A percentile compares a stretch with the other conserved stretches of the same genome.
Conservation (phyloP, 495 filamentous ascomycete species). For the Neurospora sp. region DNA sequence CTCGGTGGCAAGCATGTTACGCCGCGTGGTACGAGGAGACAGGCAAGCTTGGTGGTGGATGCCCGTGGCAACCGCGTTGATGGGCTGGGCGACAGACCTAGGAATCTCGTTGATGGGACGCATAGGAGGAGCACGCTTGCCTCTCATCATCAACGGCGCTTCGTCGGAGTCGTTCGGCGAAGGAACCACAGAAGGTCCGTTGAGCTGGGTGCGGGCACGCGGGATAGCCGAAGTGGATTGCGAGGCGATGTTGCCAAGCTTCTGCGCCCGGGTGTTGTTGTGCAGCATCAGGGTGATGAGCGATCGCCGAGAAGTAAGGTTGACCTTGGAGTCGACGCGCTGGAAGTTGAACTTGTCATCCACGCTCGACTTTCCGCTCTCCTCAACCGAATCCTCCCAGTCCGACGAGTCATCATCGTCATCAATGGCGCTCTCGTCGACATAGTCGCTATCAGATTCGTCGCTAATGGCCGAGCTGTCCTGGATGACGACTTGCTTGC, state of each 20-base stretch:
- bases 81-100: constrained; percentile 64
- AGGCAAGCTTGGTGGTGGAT: constrained; percentile 56
- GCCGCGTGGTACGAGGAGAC: constrained; percentile 83
- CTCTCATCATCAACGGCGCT: constrained; percentile 57
- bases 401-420: constrained; percentile 81
- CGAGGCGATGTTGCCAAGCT: constrained; percentile 55
- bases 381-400: constrained; percentile 89
- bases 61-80: constrained; percentile 61
- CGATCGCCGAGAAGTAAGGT: constrained; percentile 77
- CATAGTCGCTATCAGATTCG: constrained; percentile 59
- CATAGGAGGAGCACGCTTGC: constrained; percentile 30
- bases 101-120: constrained; percentile 57
- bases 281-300: constrained; percentile 85
- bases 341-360: constrained; percentile 75
- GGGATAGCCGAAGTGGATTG: constrained; percentile 72
- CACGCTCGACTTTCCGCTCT: constrained; percentile 69
- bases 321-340: constrained; percentile 78
- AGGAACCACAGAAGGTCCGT: constrained; percentile 58
- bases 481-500: constrained; percentile 59
- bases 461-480: constrained; percentile 54
- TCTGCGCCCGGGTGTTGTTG: constrained; percentile 50
- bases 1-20: constrained; percentile 95
- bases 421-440: constrained; percentile 76
- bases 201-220: constrained; percentile 61
- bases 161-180: constrained; percentile 64